Base-by-base conservation (phyloP, 2,329 filamentous ascomycete genomes). In the Aphanoascus verrucosus region DNA sequence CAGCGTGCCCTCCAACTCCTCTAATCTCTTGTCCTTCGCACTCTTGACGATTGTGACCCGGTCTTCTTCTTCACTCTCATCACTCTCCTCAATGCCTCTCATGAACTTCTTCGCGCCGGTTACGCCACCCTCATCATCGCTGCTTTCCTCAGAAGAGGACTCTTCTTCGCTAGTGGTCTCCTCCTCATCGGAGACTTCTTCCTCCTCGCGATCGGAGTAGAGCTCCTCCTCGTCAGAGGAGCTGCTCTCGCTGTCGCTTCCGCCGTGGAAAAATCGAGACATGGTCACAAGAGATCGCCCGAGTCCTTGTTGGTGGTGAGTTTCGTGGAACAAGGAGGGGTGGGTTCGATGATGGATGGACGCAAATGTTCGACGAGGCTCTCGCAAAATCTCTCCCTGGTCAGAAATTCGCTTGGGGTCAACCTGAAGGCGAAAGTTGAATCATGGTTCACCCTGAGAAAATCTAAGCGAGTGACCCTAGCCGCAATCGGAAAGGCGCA, bases 181-280 rank as follows among this genome's bases (percentile, higher is more conserved):
- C 64, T 82, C 73, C 60, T 83, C 74, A 20, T 49, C 54, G 31
- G 77, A 75, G 64, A 81, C 72, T 60, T 82, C 74, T 61, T 77
- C 40, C 65, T 83, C 80, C 69, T 87, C 85, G 71, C 83, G 83
- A 64, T 85, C 84, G 63, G 80, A 82, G 82, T 94, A 94, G 74
- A 95, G 84, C 74, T 90, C 85, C 77, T 97, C 90, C 78, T 97
- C 91, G 64, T 96, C 91, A 66, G 79, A 82, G 60, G 88, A 94
- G 79, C 88, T 88, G 77, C 82, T 90, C 74, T 96, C 90, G 78
- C 83, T 88, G 67, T 91, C 95, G 82, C 90, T 96, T 74, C 94
- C 90, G 77, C 86, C 86, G 73, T 88, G 86, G 80, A 97, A 97
- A 76, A 97, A 98, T 77, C 89, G 86, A 80, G 93, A 97, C 86